Base-by-base conservation (phyloP, 306 rosid genomes). In the Dalbergia cochinchinensis region DNA sequence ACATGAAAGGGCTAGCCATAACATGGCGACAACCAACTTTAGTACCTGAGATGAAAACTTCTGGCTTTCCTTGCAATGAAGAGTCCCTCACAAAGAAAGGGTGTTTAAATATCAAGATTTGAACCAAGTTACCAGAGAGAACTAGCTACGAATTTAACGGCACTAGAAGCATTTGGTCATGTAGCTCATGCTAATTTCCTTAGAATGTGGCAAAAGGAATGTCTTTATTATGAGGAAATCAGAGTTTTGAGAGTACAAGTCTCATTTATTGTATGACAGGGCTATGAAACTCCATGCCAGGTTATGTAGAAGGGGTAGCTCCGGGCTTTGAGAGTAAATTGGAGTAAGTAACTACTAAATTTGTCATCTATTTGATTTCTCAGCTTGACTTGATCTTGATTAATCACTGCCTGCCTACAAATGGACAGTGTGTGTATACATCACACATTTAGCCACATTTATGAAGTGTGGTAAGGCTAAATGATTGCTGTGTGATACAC, bases 231-330 rank as follows among this genome's bases (percentile, higher is more conserved):
- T 57, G 33, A 81, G 80, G 75, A 81, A 80, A 42, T 18, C 64
- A 80, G 76, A 82, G 83, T 76, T 65, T 9, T 39, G 41, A 16
- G 26, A 65, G 39, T 75, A 74, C 45, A 83, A 67, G 76, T 65
- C 73, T 75, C 72, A 65, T 78, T 80, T 69, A 71, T 39, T 83
- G 84, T 70, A 80, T 74, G 87, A 81, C 78, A 86, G 81, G 78
- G 79, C 78, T 78, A 64, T 73, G 50, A 83, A 74, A 82, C 87
- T 67, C 39, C 79, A 44, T 44, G 42, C 80, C 74, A 69, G 78
- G 85, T 82, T 47, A 69, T 51, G 72, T 34, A 42, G 26, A 51
- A 59, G 65, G 85, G 90, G 64, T 87, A 86, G 87, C 78, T 89
- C 41, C 42, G 65, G n/a, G 50, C 0, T 65, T 77, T 39, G 8